Base-by-base conservation (phyloP, 208 protist species). In the Angomonas desouzai region DNA sequence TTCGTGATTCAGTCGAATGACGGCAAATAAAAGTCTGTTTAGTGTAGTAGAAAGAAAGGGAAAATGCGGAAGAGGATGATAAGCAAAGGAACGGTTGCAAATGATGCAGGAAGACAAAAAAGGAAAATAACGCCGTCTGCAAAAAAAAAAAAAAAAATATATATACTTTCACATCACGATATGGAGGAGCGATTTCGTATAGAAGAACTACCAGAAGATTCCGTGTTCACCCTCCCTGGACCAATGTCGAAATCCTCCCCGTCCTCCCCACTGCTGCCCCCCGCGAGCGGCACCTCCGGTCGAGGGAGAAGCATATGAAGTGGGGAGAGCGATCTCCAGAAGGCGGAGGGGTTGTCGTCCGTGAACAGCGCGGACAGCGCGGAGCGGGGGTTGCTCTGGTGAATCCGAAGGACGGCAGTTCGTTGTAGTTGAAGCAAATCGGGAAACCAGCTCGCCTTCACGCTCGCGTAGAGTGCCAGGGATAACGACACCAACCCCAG, bases 401-500 rank as follows among this genome's bases (percentile, higher is more conserved):
- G 48, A 3, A 81, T 34, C 34, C 66, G 63, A 33, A 64, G 61
- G 32, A 72, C 56, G 27, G 70, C 48, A 30, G 68, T 30, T 10
- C 85, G 78, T 66, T 86, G 76, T 10, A 83, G 55, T 65, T 91
- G 85, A 63, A 91, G 66, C 32, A 76, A 40, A 48, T 87, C 74
- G 28, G 85, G 81, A 57, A 91, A 87, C 72, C 79, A 91, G 22
- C 79, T 59, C 28, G 77, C 18, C 62, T 91, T 91, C 23, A 76
- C 59, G 6, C 72, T 47, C 3, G 81, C 78, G 62, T 85, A 86
- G 20, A 86, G 43, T 20, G 72, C 67, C 11, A 83, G 74, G 22
- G 81, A 79, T 23, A 79, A 30, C 33, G 75, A 75, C 2, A 85
- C 72, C 1, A 72, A 55, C 0, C 68, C 63, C 27, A 77, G 67